Base-by-base conservation (phyloP, 2,329 filamentous ascomycete species). In the Boeremia exigua region DNA sequence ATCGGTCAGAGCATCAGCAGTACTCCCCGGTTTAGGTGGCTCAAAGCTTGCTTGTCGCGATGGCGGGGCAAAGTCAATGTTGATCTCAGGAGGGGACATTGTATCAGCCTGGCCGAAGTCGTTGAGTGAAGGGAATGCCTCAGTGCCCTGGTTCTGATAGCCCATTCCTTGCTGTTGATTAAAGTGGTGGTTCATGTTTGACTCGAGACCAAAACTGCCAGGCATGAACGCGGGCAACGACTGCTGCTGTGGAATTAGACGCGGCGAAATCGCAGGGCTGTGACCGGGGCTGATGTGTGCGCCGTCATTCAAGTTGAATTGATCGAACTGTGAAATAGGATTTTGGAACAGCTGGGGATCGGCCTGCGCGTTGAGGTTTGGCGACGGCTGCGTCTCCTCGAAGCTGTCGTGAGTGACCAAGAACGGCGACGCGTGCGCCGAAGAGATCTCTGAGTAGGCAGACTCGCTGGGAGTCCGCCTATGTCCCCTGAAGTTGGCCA, bases 71-170 rank as follows among this genome's bases (percentile, higher is more conserved):
- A 91, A 92, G 72, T 96, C 91, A 66, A 97, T 95, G 71, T 95
- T 96, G 76, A 97, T 97, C 47, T 93, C 91, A 0, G 93, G 93
- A n/a, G 93, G 91, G 3, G 89, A 89, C 88, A 96, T 95, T 63
- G 90, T 84, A 45, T 88, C 85, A 40, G 84, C 86, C 70, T 84
- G 87, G 6, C 86, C 85, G 71, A 90, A 84, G 54, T 93, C 89
- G 61, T 81, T 79, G 58, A 81, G 74, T 48, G 80, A 75, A 3
- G 79, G 78, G 50, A 82, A 81, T 3, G 78, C 70, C 60, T 84
- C 81, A 48, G 82, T 79, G 30, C 69, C 69, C 8, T 77, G 74
- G 50, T 73, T 75, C 9, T 78, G 76, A 67, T 86, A 88, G 54
- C 83, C 81, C 39, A 79, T 77, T 42, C 80, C 78, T 4, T 78